phyloP scores from a whole-genome alignment of 1,284 basidiomycete genomes.

The Filobasidium uniguttulatum region DNA sequence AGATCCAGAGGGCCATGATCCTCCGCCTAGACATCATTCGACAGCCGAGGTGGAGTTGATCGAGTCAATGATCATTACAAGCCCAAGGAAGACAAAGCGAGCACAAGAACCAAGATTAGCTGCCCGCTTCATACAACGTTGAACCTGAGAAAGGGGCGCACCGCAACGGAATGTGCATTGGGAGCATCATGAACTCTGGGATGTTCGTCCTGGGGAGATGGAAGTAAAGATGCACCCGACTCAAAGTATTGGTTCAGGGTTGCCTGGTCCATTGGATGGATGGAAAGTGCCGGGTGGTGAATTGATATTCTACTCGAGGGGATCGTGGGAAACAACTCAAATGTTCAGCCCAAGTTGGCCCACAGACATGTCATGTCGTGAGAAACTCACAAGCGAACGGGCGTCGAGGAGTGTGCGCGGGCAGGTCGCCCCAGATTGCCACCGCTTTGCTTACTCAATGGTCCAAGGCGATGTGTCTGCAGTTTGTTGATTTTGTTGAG shows the following conservation, averaged over 20 bases:
- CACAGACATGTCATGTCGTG: no score
- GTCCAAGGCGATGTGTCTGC: no score
- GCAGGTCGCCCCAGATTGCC: no score
- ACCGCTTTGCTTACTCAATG: no score
- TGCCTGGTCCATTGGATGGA: neutral
- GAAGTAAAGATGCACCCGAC: neutral
- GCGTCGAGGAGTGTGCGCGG: no score
- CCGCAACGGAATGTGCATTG: neutral
- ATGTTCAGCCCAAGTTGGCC: no score
- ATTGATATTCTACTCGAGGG: conserved; percentile 1
- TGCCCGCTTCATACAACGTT: neutral
- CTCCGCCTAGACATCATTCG: neutral
- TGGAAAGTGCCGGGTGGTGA: neutral
- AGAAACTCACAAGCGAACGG: no score
- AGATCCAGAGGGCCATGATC: neutral
- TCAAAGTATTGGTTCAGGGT: conserved; percentile 2
- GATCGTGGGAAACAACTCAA: no score
- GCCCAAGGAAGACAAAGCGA: neutral
- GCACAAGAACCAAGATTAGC: neutral
- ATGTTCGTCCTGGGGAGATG: neutral
- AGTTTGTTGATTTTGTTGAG: no score
- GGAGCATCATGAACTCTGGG: neutral
- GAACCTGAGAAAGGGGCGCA: neutral
- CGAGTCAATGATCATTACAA: no score
- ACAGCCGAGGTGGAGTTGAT: no score